Percentiles rank a stretch among this genome's conserved stretches.
Conservation (phyloP, 2,329 filamentous ascomycete species). For the Colletotrichum acutatum region DNA sequence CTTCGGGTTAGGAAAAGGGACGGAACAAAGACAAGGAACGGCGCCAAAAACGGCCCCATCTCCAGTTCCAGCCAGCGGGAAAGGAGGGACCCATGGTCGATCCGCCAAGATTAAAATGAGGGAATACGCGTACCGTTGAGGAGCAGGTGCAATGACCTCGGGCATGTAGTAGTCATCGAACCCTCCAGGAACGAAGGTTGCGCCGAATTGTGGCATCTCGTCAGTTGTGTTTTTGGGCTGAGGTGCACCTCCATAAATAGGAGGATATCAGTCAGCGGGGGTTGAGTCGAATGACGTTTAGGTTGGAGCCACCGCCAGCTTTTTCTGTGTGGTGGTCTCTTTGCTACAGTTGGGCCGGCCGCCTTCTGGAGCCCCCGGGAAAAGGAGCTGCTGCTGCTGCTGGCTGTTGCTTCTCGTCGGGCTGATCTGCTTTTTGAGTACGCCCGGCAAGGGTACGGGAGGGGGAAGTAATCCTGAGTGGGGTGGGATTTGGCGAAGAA, state of each 20-base stretch:
- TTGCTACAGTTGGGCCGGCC: conserved; percentile 19
- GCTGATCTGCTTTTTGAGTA: conserved; percentile 12
- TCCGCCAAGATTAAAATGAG: conserved; percentile 33
- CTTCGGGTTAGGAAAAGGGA: conserved; percentile 1
- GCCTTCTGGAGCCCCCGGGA: conserved; percentile 14
- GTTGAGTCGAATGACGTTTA: conserved; percentile 40
- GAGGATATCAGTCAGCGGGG: conserved; percentile 37
- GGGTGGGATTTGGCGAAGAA: neutral
- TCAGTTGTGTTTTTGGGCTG: conserved; percentile 46
- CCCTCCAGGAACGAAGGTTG: conserved; percentile 69
- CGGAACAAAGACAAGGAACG: conserved; percentile 20
- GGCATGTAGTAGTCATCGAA: conserved; percentile 71
- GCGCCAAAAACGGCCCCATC: conserved; percentile 24
- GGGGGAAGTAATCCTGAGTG: neutral
- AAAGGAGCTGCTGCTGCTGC: conserved; percentile 2
- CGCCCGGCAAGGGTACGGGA: conserved; percentile 18
- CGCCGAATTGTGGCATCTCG: conserved; percentile 61
- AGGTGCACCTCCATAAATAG: conserved; percentile 45
- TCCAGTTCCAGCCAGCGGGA: conserved; percentile 26
- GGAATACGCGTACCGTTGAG: conserved; percentile 62
- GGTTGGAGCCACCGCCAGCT: conserved; percentile 28
- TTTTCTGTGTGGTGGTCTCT: conserved; percentile 9
- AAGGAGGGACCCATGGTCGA: conserved; percentile 30
- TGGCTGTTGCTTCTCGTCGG: conserved; percentile 17
- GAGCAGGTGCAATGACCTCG: conserved; percentile 67